Percentiles rank a stretch among this genome's conserved stretches.
phyloP scores from a whole-genome alignment of 805 yeast species.

The Teunomyces tritomae region DNA sequence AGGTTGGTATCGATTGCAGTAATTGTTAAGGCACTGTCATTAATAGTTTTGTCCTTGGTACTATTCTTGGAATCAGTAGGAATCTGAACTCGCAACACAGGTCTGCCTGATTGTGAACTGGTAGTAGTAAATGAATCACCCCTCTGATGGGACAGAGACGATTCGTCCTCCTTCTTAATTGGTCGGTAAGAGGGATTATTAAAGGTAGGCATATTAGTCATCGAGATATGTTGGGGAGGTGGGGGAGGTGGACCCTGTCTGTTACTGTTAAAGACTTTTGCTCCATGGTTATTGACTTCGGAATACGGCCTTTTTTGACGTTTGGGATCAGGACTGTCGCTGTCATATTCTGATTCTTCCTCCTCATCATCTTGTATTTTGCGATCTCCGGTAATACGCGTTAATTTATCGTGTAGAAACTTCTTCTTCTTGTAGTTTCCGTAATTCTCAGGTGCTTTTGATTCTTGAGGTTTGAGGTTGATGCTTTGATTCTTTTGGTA shows the following conservation, averaged over 20 bases:
- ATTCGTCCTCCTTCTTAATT: constrained; percentile 2
- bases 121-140: constrained; percentile 12
- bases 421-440: constrained; percentile 53
- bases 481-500: constrained; percentile 9
- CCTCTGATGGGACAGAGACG: constrained; percentile 8
- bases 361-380: constrained; percentile 14
- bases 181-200: constrained; percentile 11
- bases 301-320: constrained; percentile 20
- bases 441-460: constrained; percentile 63
- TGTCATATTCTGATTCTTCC: constrained; percentile 32
- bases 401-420: constrained; percentile 18
- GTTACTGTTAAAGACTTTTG: constrained; percentile 5
- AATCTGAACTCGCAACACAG: constrained; percentile 63
- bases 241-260: constrained; percentile 5
- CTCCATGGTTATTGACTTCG: constrained; percentile 3
- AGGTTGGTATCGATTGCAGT: constrained; percentile 38
- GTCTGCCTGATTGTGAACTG: constrained; percentile 37
- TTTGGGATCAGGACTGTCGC: constrained; percentile 35
- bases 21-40: constrained; percentile 44
- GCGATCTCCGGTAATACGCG: constrained; percentile 8
- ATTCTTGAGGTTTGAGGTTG: constrained; percentile 45
- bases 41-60: constrained; percentile 14
- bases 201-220: constrained; percentile 12
- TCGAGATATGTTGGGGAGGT: constrained; percentile 9
- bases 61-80: constrained; percentile 45